Base-by-base conservation (phyloP, 2,329 filamentous ascomycete genomes). In the Monosporascus sp. region DNA sequence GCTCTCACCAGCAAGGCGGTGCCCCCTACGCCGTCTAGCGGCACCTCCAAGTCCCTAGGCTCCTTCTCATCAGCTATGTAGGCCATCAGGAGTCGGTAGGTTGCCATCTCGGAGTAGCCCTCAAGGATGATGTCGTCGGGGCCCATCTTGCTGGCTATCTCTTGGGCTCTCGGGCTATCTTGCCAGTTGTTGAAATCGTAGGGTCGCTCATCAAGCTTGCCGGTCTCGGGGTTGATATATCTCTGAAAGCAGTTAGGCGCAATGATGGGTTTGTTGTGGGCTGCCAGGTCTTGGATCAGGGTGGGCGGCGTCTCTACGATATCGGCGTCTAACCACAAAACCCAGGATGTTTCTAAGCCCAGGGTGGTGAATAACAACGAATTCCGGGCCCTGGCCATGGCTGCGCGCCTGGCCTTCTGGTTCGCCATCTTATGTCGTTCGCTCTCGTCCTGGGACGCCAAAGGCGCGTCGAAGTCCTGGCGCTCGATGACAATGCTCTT, bases 121-220 rank as follows among this genome's bases (percentile, higher is more conserved):
- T 99, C 94, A 4, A 97, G 77, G 50, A 99, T 74, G 59, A 99
- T 91, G 48, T 99, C 94, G 63, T 99, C 93, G 0, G 86, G 87
- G 0, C 85, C 89, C 91, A 99, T 92, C 64, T 84, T 84, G 11
- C 80, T 75, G 2, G 82, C 92, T 58, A 99, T 74, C 37, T 88
- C 80, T 66, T 87, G 81, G 1, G 94, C 93, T 2, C 81, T 86
- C 1, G 86, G 80, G 67, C 89, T 96, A 68, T 99, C 94, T 65
- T 93, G 85, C 94, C 94, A 99, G 69, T 89, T 96, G 75, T 99
- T 99, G 79, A 87, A 97, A 74, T 99, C 94, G 70, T 99, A 99
- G 0, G 92, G 85, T 5, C 94, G 84, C 66, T 93, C 84, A 44
- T 86, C 83, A 75, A 83, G 82, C 59, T 83, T 78, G 65, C 87